Percentiles rank a stretch among this genome's conserved stretches.
Conservation (phyloP, 2,329 filamentous ascomycete species). For the Fusarium sp. region DNA sequence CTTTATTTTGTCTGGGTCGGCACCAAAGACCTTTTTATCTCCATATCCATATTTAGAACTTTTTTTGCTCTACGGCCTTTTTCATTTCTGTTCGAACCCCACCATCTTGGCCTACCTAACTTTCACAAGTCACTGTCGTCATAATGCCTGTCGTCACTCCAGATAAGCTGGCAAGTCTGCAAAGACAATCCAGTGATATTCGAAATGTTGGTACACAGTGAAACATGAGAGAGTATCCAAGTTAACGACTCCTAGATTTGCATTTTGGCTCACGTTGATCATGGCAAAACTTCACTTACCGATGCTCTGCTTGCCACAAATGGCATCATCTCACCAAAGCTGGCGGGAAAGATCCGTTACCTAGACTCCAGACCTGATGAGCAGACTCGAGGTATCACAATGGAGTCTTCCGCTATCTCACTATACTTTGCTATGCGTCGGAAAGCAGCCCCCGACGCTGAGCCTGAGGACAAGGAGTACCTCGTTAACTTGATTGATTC, state of each 20-base stretch:
- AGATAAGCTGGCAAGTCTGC: slow-evolving; percentile 89
- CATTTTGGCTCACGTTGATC: slow-evolving; percentile 95
- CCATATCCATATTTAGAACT: slow-evolving; percentile 13
- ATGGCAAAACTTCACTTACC: slow-evolving; percentile 97
- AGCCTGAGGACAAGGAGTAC: slow-evolving; percentile 84
- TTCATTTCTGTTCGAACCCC: slow-evolving; percentile 1
- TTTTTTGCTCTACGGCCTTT: slow-evolving; percentile 3
- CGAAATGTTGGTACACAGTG: slow-evolving; percentile 77
- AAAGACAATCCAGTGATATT: slow-evolving; percentile 87
- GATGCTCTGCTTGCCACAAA: slow-evolving; percentile 97
- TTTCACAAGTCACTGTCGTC: slow-evolving; percentile 30
- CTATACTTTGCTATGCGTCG: slow-evolving; percentile 93
- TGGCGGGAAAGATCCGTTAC: slow-evolving; percentile 97
- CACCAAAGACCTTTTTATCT: neutral
- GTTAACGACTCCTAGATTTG: slow-evolving; percentile 73
- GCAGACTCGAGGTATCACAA: slow-evolving; percentile 96
- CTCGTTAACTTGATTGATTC: slow-evolving; percentile 98
- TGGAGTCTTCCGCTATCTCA: slow-evolving; percentile 99
- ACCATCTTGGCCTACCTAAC: slow-evolving; percentile 11
- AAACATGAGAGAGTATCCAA: neutral
- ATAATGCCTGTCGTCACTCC: slow-evolving; percentile 92
- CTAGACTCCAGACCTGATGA: slow-evolving; percentile 96
- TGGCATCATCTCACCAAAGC: slow-evolving; percentile 97
- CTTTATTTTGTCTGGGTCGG: slow-evolving; percentile 3
- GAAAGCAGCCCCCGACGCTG: slow-evolving; percentile 73